Percentiles rank a stretch among this genome's conserved stretches.
Conservation (phyloP, 805 yeast species). For the Yamadazyma olivae region DNA sequence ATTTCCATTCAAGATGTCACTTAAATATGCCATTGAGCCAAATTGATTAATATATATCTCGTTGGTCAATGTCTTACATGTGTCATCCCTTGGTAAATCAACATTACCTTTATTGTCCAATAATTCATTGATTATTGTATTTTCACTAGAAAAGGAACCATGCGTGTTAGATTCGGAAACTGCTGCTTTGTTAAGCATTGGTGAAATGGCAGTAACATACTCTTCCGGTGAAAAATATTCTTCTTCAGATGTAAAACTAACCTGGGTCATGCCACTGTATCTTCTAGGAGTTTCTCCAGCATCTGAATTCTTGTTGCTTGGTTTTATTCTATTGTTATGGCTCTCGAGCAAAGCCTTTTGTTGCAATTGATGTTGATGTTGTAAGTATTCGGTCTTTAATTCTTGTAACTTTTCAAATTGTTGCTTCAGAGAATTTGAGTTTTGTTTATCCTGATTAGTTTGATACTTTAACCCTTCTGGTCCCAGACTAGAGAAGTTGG, state of each 20-base stretch:
- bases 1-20: slow-evolving; percentile 30
- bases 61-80: slow-evolving; percentile 11
- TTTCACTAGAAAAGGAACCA: slow-evolving; percentile 15
- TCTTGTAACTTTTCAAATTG: neutral
- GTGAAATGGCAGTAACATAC: slow-evolving; percentile 12
- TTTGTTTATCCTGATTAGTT: neutral
- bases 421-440: no score
- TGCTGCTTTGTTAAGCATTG: neutral
- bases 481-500: slow-evolving; percentile 10
- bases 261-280: slow-evolving; percentile 7
- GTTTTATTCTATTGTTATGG: no score
- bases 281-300: slow-evolving; percentile 8
- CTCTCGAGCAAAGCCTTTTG: neutral
- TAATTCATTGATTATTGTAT: slow-evolving; percentile 13
- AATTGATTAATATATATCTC: slow-evolving; percentile 15
- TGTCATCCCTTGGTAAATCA: slow-evolving; percentile 8
- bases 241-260: slow-evolving; percentile 23
- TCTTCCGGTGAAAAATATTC: slow-evolving; percentile 34
- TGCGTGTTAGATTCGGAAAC: neutral
- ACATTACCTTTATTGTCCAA: slow-evolving; percentile 3
- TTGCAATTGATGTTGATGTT: neutral
- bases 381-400: neutral
- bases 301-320: slow-evolving; percentile 4
- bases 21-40: slow-evolving; percentile 30
- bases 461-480: slow-evolving; percentile 8